Evolutionary conservation across 148 eudicot genomes (phyloP).

Genomic region (Rhododendron williamsianum): DNA sequence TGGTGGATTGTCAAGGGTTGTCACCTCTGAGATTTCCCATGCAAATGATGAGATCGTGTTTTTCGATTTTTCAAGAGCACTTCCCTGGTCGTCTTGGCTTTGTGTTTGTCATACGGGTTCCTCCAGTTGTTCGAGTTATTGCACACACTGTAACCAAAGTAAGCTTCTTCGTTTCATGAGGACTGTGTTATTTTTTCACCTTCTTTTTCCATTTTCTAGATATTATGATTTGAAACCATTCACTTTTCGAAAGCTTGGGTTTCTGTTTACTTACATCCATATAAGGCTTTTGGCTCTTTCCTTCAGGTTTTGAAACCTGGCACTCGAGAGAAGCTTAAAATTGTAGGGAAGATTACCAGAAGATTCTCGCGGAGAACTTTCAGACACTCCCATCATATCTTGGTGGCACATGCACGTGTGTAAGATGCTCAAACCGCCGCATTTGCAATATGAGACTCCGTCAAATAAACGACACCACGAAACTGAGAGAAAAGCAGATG

Average conservation of each 20-base stretch:
- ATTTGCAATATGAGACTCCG: slow-evolving; percentile 10
- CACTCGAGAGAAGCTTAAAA: slow-evolving; percentile 65
- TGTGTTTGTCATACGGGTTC: slow-evolving; percentile 72
- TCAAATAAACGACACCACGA: slow-evolving; percentile 16
- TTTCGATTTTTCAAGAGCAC: slow-evolving; percentile 73
- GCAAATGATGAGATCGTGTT: slow-evolving; percentile 76
- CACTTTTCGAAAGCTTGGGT: background rate
- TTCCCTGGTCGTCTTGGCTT: slow-evolving; percentile 72
- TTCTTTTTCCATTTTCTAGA: background rate
- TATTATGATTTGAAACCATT: background rate
- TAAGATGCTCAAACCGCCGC: slow-evolving; percentile 40
- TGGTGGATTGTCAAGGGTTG: slow-evolving; percentile 83
- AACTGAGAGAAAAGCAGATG: slow-evolving; percentile 18
- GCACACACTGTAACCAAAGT: slow-evolving; percentile 81
- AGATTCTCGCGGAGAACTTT: slow-evolving; percentile 47
- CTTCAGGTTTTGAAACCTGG: slow-evolving; percentile 66
- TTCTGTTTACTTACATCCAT: background rate
- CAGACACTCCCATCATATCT: slow-evolving; percentile 63
- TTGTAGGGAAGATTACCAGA: slow-evolving; percentile 52
- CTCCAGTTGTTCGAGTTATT: slow-evolving; percentile 74
- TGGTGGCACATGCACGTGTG: slow-evolving; percentile 66
- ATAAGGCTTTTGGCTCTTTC: slow-evolving; percentile 2
- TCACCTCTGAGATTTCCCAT: slow-evolving; percentile 72
- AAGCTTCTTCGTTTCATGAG: slow-evolving; percentile 28
- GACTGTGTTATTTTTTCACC: background rate